phyloP scores from a whole-genome alignment of 2,329 filamentous ascomycete genomes.

The Neofusicoccum umdonicola region DNA sequence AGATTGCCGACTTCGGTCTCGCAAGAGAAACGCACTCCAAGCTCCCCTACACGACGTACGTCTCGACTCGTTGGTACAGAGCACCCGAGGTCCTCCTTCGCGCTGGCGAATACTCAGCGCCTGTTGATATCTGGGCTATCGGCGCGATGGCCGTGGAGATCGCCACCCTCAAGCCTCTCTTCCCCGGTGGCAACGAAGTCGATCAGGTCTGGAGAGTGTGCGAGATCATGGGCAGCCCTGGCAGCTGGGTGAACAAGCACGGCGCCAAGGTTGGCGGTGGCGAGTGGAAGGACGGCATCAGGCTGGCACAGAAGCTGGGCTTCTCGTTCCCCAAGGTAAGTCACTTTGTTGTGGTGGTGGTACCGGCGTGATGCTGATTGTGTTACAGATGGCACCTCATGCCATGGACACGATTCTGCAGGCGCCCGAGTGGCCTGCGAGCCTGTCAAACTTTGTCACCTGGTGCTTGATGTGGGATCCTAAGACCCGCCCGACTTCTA shows the following conservation, averaged over 20 bases:
- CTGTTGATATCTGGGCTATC: conserved; percentile 97
- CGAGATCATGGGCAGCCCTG: conserved; percentile 98
- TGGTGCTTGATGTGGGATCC: conserved; percentile 99
- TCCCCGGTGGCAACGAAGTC: conserved; percentile 96
- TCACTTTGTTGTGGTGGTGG: conserved; percentile 6
- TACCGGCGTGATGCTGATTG: conserved; percentile 18
- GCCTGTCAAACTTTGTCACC: conserved; percentile 88
- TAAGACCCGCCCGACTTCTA: conserved; percentile 83
- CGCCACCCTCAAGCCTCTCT: conserved; percentile 91
- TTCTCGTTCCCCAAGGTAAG: conserved; percentile 89
- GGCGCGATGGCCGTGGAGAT: conserved; percentile 99
- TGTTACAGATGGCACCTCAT: conserved; percentile 83
- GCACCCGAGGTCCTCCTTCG: conserved; percentile 91
- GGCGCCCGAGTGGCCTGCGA: conserved; percentile 84
- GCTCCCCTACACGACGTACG: conserved; percentile 94
- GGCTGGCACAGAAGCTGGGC: conserved; percentile 89
- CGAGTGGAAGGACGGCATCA: conserved; percentile 94
- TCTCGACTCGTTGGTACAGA: conserved; percentile 93
- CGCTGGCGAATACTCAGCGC: conserved; percentile 94
- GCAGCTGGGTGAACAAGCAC: conserved; percentile 95
- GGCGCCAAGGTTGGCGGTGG: conserved; percentile 85
- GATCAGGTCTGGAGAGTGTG: conserved; percentile 99
- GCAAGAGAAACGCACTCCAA: conserved; percentile 97
- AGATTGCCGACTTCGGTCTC: conserved; percentile 96
- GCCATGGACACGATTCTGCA: conserved; percentile 92